Evolutionary conservation across 345 rosid species (phyloP).

Genomic region (Eucalyptus tenuipes): DNA sequence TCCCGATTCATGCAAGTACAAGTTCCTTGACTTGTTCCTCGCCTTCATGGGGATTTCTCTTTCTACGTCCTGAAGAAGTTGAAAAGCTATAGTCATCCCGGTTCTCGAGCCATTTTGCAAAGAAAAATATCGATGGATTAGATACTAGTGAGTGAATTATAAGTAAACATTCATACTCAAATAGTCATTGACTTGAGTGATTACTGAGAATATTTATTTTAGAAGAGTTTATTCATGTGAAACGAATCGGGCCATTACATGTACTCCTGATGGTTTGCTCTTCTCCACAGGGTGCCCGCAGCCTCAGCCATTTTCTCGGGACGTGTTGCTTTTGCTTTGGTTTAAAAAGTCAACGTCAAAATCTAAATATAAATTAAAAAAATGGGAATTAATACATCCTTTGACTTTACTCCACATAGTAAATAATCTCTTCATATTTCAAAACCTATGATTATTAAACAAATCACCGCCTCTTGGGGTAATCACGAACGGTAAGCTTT

Average conservation of each 20-base stretch:
- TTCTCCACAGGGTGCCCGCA: background rate
- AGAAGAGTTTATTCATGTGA: background rate
- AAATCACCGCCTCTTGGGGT: background rate
- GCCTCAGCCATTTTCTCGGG: background rate
- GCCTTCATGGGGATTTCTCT: background rate
- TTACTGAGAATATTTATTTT: background rate
- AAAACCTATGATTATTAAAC: background rate
- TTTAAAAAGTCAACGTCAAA: background rate
- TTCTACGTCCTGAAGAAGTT: background rate
- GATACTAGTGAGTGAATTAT: background rate
- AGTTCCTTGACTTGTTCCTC: background rate
- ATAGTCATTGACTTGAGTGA: background rate
- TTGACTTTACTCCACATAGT: background rate
- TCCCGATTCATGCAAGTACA: background rate
- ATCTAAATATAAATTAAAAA: background rate
- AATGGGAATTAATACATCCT: background rate
- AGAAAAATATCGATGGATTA: background rate
- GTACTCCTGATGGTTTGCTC: background rate
- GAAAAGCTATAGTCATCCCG: background rate
- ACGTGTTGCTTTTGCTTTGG: background rate
- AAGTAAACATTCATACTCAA: background rate
- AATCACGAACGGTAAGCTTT: background rate
- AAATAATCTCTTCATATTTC: background rate
- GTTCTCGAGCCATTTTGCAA: background rate
- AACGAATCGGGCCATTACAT: background rate